A percentile compares a stretch with the other conserved stretches of the same genome.
Evolutionary conservation across 1,284 basidiomycete species (phyloP).

Genomic region (Vanrija pseudolonga): DNA sequence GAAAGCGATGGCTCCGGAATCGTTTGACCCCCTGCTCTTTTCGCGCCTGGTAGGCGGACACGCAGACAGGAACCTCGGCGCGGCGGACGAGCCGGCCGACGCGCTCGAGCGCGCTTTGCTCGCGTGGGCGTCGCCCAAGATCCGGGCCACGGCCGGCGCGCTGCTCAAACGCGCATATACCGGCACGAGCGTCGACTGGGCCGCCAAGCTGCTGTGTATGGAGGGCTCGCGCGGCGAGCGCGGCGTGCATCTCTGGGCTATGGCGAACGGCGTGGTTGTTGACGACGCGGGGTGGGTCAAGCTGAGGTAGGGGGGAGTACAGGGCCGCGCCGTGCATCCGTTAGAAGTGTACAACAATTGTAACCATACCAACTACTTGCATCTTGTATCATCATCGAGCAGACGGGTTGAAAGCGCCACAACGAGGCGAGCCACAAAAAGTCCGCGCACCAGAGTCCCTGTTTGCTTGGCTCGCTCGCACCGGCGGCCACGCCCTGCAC

Average conservation of each 20-base stretch:
- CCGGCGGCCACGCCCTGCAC: too few relatives aligned
- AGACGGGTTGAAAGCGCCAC: too few relatives aligned
- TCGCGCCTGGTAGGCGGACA: slow-evolving; percentile 12
- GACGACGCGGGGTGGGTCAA: slow-evolving; percentile 22
- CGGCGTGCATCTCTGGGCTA: slow-evolving; percentile 21
- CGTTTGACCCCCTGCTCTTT: slow-evolving; percentile 31
- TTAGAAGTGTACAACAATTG: too few relatives aligned
- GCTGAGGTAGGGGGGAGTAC: neutral
- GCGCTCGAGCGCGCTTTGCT: slow-evolving; percentile 30
- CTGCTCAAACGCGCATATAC: slow-evolving; percentile 32
- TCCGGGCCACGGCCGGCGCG: slow-evolving; percentile 31
- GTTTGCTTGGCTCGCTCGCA: too few relatives aligned
- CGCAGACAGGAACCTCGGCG: neutral
- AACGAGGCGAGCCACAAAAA: too few relatives aligned
- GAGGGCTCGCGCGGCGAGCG: neutral
- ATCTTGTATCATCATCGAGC: too few relatives aligned
- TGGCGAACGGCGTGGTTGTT: slow-evolving; percentile 20
- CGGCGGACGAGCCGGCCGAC: neutral
- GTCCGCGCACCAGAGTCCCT: too few relatives aligned
- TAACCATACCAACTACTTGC: too few relatives aligned
- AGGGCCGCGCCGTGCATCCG: too few relatives aligned
- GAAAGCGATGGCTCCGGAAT: slow-evolving; percentile 20
- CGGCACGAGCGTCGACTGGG: slow-evolving; percentile 24
- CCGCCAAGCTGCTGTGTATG: slow-evolving; percentile 17
- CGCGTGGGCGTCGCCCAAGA: slow-evolving; percentile 23